Evolutionary conservation across 345 rosid species (phyloP), one percentile per base, ranked within the genome.

Genomic region (Pistacia vera): DNA sequence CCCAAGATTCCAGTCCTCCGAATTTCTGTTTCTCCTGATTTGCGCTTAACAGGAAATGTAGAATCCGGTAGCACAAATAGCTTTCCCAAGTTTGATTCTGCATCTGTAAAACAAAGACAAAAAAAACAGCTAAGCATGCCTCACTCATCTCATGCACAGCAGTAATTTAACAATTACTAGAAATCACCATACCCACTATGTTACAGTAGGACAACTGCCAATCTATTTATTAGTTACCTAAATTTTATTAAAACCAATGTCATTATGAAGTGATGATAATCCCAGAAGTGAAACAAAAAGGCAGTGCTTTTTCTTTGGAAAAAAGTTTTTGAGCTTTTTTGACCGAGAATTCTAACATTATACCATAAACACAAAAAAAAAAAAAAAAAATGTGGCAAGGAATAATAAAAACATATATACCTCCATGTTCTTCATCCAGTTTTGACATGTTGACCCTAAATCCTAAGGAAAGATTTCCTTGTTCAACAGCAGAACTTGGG

Each of bases 1-100:
- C 85, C 84, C 46, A 64, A 76, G 8, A 65, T 66, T 56, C 86
- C 83, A 66, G 80, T 88, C 25, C 81, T 86, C 60, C 79, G 75
- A 38, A 80, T 49, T 79, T 88, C 88, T 3, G 77, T 18, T 70
- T 89, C 83, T 66, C 83, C 81, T 46, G 57, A 65, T 77, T 2
- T 83, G 11, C 72, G 81, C 66, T 82, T 83, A 61, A 62, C 70
- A 8, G 63, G 57, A 33, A 62, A 68, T 68, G 84, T 79, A 72
- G 86, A 70, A 67, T 79, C 87, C 54, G 72, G 63, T 74, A 83
- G 69, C 36, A 67, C 74, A 56, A 81, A 82, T 33, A 73, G 75
- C 82, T 87, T 88, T 49, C 59, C 81, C 55, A 84, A 62, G 70
- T 71, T 78, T 52, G 84, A 56, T 69, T 85, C 93, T 83, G 86